A percentile compares a stretch with the other conserved stretches of the same genome.
Evolutionary conservation across 2,329 filamentous ascomycete species (phyloP).

Genomic region (Pseudovirgaria hyperparasitica): DNA sequence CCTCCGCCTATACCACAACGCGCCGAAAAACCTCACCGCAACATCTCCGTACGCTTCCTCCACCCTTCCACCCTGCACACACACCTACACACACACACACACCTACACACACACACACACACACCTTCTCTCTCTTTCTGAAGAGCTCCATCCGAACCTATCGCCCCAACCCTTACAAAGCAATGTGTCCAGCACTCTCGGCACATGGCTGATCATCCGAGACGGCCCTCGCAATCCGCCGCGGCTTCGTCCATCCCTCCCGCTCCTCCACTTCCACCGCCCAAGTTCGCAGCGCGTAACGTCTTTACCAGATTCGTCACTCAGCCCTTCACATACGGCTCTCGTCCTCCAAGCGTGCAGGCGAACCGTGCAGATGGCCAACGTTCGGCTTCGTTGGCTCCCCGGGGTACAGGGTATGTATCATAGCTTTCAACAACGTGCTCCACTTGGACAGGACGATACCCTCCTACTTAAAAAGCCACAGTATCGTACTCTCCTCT

Average conservation of each 20-base stretch:
- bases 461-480: too few relatives aligned
- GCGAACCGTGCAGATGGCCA: constrained; percentile 25
- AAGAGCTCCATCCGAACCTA: too few relatives aligned
- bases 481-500: too few relatives aligned
- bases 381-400: constrained; percentile 22
- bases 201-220: constrained; percentile 13
- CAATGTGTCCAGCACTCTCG: too few relatives aligned
- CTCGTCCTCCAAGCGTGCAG: constrained; percentile 40
- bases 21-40: constrained; percentile 1
- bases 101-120: too few relatives aligned
- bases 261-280: constrained; percentile 22
- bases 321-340: constrained; percentile 40
- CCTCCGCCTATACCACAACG: too few relatives aligned
- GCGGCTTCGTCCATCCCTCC: constrained; percentile 14
- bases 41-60: background rate
- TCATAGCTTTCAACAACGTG: too few relatives aligned
- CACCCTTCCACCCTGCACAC: background rate
- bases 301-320: constrained; percentile 40
- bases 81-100: too few relatives aligned
- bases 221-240: constrained; percentile 6
- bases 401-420: constrained; percentile 24
- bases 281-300: constrained; percentile 14
- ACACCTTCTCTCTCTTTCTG: background rate
- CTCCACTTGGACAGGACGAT: too few relatives aligned
- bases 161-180: too few relatives aligned